Evolutionary conservation across 2,329 filamentous ascomycete species (phyloP).

Genomic region (Alternaria gaisen): DNA sequence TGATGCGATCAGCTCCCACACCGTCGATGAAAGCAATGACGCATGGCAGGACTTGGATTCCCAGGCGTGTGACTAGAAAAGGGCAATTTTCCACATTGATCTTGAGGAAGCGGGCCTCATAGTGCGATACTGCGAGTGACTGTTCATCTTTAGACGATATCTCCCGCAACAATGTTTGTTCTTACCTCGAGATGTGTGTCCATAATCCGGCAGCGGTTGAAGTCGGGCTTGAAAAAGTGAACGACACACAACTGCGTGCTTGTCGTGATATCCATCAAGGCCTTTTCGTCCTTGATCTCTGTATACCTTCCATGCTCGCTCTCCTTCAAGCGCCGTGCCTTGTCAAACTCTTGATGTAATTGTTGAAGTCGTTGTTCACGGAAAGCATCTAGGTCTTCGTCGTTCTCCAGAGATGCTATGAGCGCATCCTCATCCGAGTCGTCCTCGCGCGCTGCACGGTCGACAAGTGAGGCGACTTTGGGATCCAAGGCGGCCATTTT

Average conservation of each 20-base stretch:
- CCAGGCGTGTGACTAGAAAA: constrained; percentile 66
- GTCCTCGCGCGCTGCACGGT: constrained; percentile 51
- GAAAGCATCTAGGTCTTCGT: constrained; percentile 62
- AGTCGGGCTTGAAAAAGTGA: constrained; percentile 72
- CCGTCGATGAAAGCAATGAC: constrained; percentile 67
- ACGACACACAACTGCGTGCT: constrained; percentile 65
- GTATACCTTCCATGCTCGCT: constrained; percentile 63
- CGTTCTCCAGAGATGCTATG: constrained; percentile 67
- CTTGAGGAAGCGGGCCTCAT: constrained; percentile 65
- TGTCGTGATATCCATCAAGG: constrained; percentile 68
- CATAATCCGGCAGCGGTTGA: constrained; percentile 69
- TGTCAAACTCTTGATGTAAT: constrained; percentile 64
- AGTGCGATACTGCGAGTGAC: constrained; percentile 64
- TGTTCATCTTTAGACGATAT: constrained; percentile 24
- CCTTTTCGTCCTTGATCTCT: constrained; percentile 67
- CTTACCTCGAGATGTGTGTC: constrained; percentile 63
- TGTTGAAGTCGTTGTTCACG: constrained; percentile 67
- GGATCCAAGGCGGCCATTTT: constrained; percentile 59
- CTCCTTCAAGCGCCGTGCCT: constrained; percentile 61
- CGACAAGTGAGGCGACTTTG: constrained; percentile 61
- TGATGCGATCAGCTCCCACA: constrained; percentile 63
- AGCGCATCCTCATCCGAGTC: constrained; percentile 68
- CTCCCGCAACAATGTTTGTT: neutral
- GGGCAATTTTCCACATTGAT: constrained; percentile 69
- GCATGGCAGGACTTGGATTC: constrained; percentile 66